Conservation (phyloP, 345 rosid species). For the Acer campestre region DNA sequence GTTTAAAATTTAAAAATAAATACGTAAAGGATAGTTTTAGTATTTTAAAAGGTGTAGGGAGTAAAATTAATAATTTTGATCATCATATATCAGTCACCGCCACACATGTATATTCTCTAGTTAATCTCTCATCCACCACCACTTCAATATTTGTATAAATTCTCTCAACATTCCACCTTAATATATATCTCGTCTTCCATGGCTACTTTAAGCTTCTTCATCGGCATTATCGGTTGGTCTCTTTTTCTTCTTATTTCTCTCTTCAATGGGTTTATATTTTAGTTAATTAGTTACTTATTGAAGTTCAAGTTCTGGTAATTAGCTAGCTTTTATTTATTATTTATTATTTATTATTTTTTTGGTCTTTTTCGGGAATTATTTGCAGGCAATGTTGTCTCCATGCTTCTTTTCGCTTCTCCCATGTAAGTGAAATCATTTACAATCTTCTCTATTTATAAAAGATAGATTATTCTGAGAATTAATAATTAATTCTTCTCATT, state of each 20-base stretch:
- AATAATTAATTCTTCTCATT: too few species aligned
- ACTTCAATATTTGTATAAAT: too few species aligned
- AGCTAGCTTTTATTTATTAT: not conserved
- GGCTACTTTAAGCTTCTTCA: constrained; percentile 45
- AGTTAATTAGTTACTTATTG: too few species aligned
- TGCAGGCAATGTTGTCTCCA: constrained; percentile 59
- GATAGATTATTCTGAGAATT: not conserved
- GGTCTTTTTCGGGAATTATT: not conserved
- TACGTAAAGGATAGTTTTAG: too few species aligned
- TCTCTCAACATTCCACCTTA: not conserved
- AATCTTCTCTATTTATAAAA: not conserved
- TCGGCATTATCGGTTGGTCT: constrained; percentile 50
- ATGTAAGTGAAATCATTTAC: constrained; percentile 40
- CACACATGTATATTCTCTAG: too few species aligned
- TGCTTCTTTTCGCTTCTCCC: constrained; percentile 58
- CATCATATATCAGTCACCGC: too few species aligned
- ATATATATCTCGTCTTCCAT: constrained; percentile 24
- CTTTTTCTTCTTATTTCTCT: not conserved
- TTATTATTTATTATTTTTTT: not conserved
- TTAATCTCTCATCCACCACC: too few species aligned
- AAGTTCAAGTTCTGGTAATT: too few species aligned
- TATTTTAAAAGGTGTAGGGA: too few species aligned
- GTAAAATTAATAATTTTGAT: too few species aligned
- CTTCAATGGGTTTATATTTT: not conserved
- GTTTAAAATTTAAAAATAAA: too few species aligned